phyloP scores from a whole-genome alignment of 331 rosid species.

The Malus hybrid region DNA sequence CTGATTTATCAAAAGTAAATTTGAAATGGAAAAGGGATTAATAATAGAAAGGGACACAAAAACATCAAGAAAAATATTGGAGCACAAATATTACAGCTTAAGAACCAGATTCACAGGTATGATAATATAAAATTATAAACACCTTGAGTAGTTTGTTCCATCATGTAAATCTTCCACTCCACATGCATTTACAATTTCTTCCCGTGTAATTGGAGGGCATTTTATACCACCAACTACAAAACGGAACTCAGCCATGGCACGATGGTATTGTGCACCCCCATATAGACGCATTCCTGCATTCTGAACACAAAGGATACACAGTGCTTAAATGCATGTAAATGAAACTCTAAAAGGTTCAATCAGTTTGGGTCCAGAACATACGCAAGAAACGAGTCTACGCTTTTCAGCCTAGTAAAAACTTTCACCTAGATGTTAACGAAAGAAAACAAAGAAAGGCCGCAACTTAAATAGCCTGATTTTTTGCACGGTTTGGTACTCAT shows the following conservation, averaged over 20 bases:
- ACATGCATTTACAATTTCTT: conserved; percentile 95
- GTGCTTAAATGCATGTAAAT: neutral
- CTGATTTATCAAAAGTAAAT: conserved; percentile 34
- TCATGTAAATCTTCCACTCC: conserved; percentile 99
- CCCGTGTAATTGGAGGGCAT: conserved; percentile 95
- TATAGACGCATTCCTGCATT: conserved; percentile 97
- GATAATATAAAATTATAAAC: conserved; percentile 5
- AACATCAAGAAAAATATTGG: neutral
- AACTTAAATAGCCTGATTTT: too few species aligned
- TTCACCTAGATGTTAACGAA: neutral
- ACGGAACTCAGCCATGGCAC: conserved; percentile 99
- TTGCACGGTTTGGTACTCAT: neutral
- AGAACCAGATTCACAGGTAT: neutral
- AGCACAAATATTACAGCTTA: neutral
- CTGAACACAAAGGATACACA: conserved; percentile 17
- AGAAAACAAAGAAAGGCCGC: neutral
- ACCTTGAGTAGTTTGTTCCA: conserved; percentile 98
- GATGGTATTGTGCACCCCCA: conserved; percentile 99
- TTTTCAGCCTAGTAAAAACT: neutral
- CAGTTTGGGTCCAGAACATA: neutral
- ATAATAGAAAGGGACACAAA: neutral
- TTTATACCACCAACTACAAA: conserved; percentile 96
- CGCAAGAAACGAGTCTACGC: neutral
- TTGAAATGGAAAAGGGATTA: neutral
- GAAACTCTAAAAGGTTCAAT: neutral